A percentile compares a stretch with the other conserved stretches of the same genome.
These are phyloP conservation scores for Solanum corneliomulleri DNA, from an alignment of 257 asterid genomes.

Conservation along the genomic window DNA sequence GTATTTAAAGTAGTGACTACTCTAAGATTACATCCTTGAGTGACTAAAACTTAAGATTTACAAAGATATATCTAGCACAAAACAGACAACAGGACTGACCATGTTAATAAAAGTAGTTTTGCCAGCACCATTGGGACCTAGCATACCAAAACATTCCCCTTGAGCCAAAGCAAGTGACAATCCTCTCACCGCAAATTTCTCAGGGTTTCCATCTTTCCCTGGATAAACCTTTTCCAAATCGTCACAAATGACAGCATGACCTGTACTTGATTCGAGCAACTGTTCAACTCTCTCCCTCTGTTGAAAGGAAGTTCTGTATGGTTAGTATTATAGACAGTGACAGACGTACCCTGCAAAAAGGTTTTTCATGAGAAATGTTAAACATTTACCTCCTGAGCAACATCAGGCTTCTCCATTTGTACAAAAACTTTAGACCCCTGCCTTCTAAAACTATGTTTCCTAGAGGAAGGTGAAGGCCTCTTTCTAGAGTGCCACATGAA, in stretches of 20 bases:
- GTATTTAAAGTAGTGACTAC: neutral
- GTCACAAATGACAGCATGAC: constrained; percentile 59
- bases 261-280: constrained; percentile 47
- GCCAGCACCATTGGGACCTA: constrained; percentile 99
- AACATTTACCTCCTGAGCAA: constrained; percentile 65
- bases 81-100: constrained; percentile 35
- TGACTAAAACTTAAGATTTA: neutral
- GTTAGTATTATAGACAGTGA: neutral
- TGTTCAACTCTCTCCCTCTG: constrained; percentile 88
- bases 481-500: constrained; percentile 35
- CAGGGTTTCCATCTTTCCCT: constrained; percentile 88
- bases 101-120: constrained; percentile 91
- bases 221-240: constrained; percentile 74
- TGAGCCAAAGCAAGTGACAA: constrained; percentile 87
- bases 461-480: constrained; percentile 43
- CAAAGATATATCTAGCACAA: neutral
- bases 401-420: constrained; percentile 70
- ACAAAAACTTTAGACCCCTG: constrained; percentile 68
- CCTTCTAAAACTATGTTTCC: constrained; percentile 51
- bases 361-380: neutral
- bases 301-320: constrained; percentile 5
- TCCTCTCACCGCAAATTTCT: constrained; percentile 79
- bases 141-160: constrained; percentile 99
- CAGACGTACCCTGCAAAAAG: neutral
- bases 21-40: neutral